Evolutionary conservation across 208 protist genomes (phyloP).

Genomic region (Leishmania aethiopica): DNA sequence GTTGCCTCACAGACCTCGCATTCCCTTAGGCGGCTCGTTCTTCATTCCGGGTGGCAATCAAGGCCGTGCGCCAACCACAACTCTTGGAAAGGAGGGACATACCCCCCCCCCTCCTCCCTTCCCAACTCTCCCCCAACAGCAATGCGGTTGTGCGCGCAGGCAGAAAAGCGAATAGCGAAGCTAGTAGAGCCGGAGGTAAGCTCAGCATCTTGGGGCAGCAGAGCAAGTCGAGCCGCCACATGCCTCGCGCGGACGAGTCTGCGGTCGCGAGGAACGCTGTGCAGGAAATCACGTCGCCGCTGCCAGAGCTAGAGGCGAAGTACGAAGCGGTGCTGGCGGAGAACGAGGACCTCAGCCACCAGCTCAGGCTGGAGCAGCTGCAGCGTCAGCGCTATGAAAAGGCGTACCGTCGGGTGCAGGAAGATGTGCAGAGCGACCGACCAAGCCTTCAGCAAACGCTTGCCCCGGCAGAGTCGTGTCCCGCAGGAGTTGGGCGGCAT

Average conservation of each 20-base stretch:
- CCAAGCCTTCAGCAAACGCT: constrained; percentile 3
- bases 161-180: background rate
- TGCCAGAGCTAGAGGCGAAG: constrained; percentile 14
- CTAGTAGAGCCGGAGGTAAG: background rate
- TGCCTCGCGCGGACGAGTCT: background rate
- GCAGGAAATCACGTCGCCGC: background rate
- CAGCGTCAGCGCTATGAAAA: background rate
- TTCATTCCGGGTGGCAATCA: background rate
- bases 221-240: background rate
- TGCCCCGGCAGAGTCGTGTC: background rate
- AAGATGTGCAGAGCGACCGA: constrained; percentile 10
- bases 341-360: constrained; percentile 15
- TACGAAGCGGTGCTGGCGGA: constrained; percentile 10
- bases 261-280: background rate
- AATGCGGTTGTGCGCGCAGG: background rate
- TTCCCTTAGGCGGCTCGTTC: background rate
- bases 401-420: constrained; percentile 12
- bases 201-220: background rate
- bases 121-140: background rate
- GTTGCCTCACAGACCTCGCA: background rate
- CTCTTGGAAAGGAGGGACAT: too few relatives aligned
- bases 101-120: too few relatives aligned
- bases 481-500: background rate
- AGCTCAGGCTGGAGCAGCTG: constrained; percentile 12
- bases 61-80: background rate